phyloP scores from a whole-genome alignment of 208 protist genomes.

The Trypanosoma cruzi region DNA sequence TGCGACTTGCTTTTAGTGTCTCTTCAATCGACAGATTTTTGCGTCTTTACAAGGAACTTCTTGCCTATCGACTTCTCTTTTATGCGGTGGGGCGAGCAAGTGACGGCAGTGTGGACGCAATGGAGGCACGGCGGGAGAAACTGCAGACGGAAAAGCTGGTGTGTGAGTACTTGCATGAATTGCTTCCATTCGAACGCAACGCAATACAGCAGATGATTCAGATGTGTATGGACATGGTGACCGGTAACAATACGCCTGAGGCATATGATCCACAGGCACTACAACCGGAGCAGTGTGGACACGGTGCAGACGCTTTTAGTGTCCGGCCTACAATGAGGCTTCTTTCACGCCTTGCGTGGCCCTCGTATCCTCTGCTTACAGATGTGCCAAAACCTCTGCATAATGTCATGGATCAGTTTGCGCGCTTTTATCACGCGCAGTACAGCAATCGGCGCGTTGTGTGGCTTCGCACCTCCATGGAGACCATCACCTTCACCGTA shows the following conservation, averaged over 20 bases:
- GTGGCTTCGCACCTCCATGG: constrained; percentile 21
- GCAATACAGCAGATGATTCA: constrained; percentile 30
- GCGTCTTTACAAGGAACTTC: constrained; percentile 31
- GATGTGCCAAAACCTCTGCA: not conserved
- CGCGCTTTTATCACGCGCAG: not conserved
- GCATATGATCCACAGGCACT: no score
- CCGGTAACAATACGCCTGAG: not conserved
- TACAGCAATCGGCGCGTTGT: constrained; percentile 18
- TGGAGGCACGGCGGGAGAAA: constrained; percentile 2
- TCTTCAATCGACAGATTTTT: constrained; percentile 33
- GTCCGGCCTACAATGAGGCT: constrained; percentile 5
- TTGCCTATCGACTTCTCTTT: constrained; percentile 40
- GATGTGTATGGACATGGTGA: constrained; percentile 22
- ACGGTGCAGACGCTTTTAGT: not conserved
- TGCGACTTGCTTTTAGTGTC: constrained; percentile 42
- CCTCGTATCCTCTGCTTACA: constrained; percentile 7
- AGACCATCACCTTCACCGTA: constrained; percentile 21
- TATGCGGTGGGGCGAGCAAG: constrained; percentile 17
- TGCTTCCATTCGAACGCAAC: constrained; percentile 23
- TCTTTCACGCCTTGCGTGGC: constrained; percentile 22
- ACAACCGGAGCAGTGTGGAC: no score
- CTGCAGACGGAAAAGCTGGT: constrained; percentile 33
- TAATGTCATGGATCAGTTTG: constrained; percentile 11
- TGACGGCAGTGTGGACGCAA: not conserved
- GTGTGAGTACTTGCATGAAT: constrained; percentile 34